These are phyloP conservation scores for Daedaleopsis nitida DNA, from an alignment of 768 basidiomycete genomes.

Conservation along the genomic window DNA sequence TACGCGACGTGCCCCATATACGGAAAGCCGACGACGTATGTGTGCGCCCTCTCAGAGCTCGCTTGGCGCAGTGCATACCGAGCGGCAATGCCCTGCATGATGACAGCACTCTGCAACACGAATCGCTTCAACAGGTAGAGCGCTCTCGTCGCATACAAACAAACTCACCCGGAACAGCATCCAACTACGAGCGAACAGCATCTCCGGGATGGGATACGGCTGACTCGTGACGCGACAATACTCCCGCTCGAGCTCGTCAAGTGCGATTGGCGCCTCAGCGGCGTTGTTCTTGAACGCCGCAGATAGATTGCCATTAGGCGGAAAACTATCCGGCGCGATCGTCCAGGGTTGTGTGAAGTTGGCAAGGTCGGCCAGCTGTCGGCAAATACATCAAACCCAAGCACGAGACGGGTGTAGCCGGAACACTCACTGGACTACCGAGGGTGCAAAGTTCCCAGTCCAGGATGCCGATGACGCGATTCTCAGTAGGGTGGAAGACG, in stretches of 20 bases:
- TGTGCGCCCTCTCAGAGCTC: constrained; percentile 75
- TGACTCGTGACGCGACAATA: constrained; percentile 69
- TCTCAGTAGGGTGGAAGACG: constrained; percentile 91
- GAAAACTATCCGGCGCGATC: constrained; percentile 46
- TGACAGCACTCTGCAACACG: constrained; percentile 62
- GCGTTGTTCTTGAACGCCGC: constrained; percentile 66
- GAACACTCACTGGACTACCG: constrained; percentile 73
- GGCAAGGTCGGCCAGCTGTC: constrained; percentile 81
- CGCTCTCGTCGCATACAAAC: neutral
- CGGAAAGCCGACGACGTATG: constrained; percentile 51
- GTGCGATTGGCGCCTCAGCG: constrained; percentile 54
- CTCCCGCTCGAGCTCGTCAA: constrained; percentile 79
- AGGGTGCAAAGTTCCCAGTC: constrained; percentile 99
- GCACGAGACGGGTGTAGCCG: neutral
- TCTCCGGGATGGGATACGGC: constrained; percentile 74
- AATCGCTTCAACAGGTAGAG: constrained; percentile 1
- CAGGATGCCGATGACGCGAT: constrained; percentile 89
- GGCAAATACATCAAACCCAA: neutral
- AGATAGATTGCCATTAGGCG: constrained; percentile 31
- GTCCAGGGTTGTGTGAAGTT: constrained; percentile 90
- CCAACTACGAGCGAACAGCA: constrained; percentile 84
- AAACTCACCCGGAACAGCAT: constrained; percentile 76
- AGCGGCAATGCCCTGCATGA: constrained; percentile 89
- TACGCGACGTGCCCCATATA: constrained; percentile 65
- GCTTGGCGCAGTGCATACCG: constrained; percentile 84